Base-by-base conservation (phyloP, 2,329 filamentous ascomycete species). In the Xylariaceae sp. region DNA sequence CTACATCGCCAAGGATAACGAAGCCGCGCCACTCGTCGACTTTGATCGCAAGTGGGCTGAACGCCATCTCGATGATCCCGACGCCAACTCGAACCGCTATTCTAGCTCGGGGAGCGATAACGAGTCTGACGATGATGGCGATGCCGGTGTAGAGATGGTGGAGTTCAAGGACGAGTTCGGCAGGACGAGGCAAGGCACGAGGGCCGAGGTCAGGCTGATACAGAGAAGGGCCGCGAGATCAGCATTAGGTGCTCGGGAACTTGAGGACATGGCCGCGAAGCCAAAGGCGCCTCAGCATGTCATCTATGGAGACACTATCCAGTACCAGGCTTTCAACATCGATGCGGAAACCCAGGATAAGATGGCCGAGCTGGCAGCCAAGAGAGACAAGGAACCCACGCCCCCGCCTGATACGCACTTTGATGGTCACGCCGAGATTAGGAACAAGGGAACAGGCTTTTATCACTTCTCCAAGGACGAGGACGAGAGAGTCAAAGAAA, bases 1-100 rank as follows among this genome's bases (percentile, higher is more conserved):
- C 63, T 85, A 89, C 68, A 74, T 89, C n/a, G 75, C 80, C 14
- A 78, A 78, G 48, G 80, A 87, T 57, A 80, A 85, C 63, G 74
- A 81, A 59, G 73, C 81, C 39, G 81, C 84, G 58, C 78, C 81
- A 19, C 79, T 95, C 22, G 86, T 99, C 2, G 92, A 99, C 71
- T 99, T 99, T 68, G 94, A 97, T 69, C 79, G 86, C 53, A 99
- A 97, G 72, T 97, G 94, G 91, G 90, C 87, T 0, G 89, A 95
- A 64, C 72, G 74, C 19, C 74, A 83, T 47, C 86, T 87, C 56
- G 82, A 60, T 3, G 59, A 67, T 48, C 48, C 57, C 42, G 53
- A 67, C 19, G 65, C 66, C n/a, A 57, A 64, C 1, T 60, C 63
- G 3, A 55, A 61, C 11, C 66, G 69, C 10, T 58, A 62, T 7